Evolutionary conservation across 1,284 basidiomycete species (phyloP), one percentile per base, ranked within the genome.

Genomic region (Fistulinella cinereoalba): DNA sequence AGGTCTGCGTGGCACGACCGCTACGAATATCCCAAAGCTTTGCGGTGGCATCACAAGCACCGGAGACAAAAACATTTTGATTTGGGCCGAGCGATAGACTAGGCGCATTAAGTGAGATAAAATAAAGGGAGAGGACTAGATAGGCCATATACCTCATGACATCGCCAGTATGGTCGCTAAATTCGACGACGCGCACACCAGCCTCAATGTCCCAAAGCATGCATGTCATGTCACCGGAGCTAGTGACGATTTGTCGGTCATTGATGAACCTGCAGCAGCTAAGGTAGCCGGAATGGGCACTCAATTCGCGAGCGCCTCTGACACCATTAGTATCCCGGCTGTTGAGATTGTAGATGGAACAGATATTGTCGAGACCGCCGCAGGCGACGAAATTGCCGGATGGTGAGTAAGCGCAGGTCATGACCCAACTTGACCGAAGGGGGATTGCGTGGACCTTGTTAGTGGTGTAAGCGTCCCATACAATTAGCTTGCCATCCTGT

Each of bases 391-490:
- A 95, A 70, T 92, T 94, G 45, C 96, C 96, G 19, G 91, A 93
- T 6, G 97, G 96, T 13, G 96, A 87, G 71, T 98, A 99, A 40
- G 97, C 96, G 68, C 97, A 99, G 39, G 97, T 98, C 96, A 99
- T 99, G 72, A 99, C 96, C 97, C 97, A 99, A 56, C 89, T 93
- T 31, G 93, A 97, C 41, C 96, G 85, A 32, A 99, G 77, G 37
- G 96, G 96, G 68, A 99, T 98, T 56, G 96, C 96, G 68, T 99
- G 95, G 47, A 99, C 96, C 76, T 99, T 99, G 80, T 99, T 98
- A 52, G 94, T 97, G 9, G 96, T 97, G 73, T 98, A 98, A 36
- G 97, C 96, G 69, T 99, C 96, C 96, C 96, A 99, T 43, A 99
- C 93, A 66, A 99, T 98, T 49, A 99, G 81, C 71, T 99, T 98